Evolutionary conservation across 805 yeast genomes (phyloP), one percentile per base, ranked within the genome.

Genomic region (Zygosaccharomyces siamensis): DNA sequence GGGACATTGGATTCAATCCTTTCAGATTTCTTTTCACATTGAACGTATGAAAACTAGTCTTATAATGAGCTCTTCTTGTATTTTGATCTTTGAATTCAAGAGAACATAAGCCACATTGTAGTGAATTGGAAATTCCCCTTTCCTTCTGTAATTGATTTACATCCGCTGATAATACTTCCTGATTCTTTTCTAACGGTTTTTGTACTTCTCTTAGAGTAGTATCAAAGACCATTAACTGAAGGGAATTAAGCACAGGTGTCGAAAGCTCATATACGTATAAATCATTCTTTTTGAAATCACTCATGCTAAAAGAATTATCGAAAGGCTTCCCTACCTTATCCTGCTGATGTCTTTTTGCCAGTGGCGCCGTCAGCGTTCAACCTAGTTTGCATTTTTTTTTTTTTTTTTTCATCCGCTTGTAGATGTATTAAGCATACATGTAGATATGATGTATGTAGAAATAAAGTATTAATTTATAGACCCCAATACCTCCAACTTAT

Each of bases 211-310:
- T 70, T 5, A 72, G 63, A 0, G 80, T 75, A 1, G 77, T 69
- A 58, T 82, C 86, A 62, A 83, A 83, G 53, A 73, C 72, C 60
- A 81, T 63, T 54, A 83, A 60, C 54, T 76, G 71, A 45, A 84
- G 62, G 0, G 83, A 75, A 24, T 70, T 54, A 11, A 76, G 45
- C 2, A 83, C 59, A 1, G 63, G 56, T 1, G 62, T 55, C 2
- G 76, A 59, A 12, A 82, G 60, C 39, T 72, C 72, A 58, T 74
- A 83, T 4, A 82, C 63, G 56, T 81, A 83, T 7, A 76, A 62
- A 39, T 77, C 79, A 39, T 65, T 64, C 48, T 59, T 64, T 10
- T 38, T 51, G 7, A 45, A 43, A 11, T 11, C 33, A 30, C 37
- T 41, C 44, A 41, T 41, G 1, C 10, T 11, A 18, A 16, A 5